Conservation (phyloP, 352 stramenopile species). For the Phytopythium chamaehyphon region DNA sequence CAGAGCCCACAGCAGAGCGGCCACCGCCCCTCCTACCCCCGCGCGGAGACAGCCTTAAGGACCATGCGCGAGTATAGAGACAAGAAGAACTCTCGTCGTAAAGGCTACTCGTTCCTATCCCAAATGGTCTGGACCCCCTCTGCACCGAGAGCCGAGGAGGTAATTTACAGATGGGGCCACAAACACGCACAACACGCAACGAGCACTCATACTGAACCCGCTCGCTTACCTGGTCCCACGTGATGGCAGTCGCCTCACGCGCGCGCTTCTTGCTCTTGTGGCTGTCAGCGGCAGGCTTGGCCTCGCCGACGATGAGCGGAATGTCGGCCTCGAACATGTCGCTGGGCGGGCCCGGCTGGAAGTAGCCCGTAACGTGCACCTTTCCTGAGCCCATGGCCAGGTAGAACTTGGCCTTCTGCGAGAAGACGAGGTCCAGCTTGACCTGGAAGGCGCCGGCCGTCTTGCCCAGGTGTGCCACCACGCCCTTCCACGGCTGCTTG, state of each 20-base stretch:
- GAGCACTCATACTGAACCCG: slow-evolving; percentile 6
- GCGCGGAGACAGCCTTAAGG: slow-evolving; percentile 90
- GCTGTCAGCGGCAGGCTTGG: not conserved
- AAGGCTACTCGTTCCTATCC: slow-evolving; percentile 78
- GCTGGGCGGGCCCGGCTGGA: slow-evolving; percentile 54
- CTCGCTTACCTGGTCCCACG: slow-evolving; percentile 54
- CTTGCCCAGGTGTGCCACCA: slow-evolving; percentile 51
- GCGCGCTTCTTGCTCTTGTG: slow-evolving; percentile 74
- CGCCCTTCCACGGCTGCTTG: slow-evolving; percentile 54
- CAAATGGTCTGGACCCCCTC: slow-evolving; percentile 79
- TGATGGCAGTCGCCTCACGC: slow-evolving; percentile 38
- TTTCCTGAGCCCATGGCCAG: slow-evolving; percentile 49
- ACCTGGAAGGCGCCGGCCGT: slow-evolving; percentile 45
- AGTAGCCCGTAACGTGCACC: slow-evolving; percentile 80
- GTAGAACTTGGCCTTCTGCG: slow-evolving; percentile 74
- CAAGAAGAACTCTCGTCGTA: slow-evolving; percentile 79
- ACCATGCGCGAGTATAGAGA: slow-evolving; percentile 75
- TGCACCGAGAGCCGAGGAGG: slow-evolving; percentile 44
- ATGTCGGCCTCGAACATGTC: slow-evolving; percentile 32
- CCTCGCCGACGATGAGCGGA: slow-evolving; percentile 3
- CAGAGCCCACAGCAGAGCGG: slow-evolving; percentile 9
- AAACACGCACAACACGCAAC: slow-evolving; percentile 16
- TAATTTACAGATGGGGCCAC: slow-evolving; percentile 68
- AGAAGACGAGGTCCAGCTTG: slow-evolving; percentile 83
- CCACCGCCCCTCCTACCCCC: slow-evolving; percentile 40